Percentiles rank a stretch among this genome's conserved stretches.
Conservation (phyloP, 495 filamentous ascomycete species). For the Tuber umbilicatum region DNA sequence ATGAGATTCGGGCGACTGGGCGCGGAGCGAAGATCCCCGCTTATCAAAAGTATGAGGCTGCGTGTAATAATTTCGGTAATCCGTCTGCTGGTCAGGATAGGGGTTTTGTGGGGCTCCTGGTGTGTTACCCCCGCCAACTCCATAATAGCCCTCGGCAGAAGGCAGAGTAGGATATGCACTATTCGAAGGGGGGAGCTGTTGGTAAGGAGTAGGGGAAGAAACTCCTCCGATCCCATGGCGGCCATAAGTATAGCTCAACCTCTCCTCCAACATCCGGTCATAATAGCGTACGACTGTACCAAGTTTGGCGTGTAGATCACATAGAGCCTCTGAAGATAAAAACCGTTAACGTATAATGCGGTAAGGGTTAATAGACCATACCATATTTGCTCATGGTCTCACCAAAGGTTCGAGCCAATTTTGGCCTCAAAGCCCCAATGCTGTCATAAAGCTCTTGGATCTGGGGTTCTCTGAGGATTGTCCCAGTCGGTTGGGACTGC, state of each 20-base stretch:
- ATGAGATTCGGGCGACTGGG: constrained; percentile 41
- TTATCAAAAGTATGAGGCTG: constrained; percentile 41
- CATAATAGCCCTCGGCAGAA: constrained; percentile 32
- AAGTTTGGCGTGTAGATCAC: constrained; percentile 90
- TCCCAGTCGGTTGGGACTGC: constrained; percentile 91
- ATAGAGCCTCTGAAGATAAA: constrained; percentile 61
- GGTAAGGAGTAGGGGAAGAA: constrained; percentile 32
- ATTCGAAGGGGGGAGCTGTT: constrained; percentile 12
- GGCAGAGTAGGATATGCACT: constrained; percentile 31
- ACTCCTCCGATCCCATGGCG: constrained; percentile 59
- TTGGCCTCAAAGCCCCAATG: constrained; percentile 84
- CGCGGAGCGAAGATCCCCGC: constrained; percentile 37
- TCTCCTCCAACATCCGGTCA: constrained; percentile 94
- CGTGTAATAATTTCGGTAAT: constrained; percentile 42
- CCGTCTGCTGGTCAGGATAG: constrained; percentile 28
- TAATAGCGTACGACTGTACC: constrained; percentile 98
- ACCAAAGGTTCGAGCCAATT: constrained; percentile 90
- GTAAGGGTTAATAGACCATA: constrained; percentile 44
- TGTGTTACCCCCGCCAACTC: constrained; percentile 15
- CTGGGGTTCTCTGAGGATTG: constrained; percentile 88
- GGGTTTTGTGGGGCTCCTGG: constrained; percentile 20
- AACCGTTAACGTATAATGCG: not conserved
- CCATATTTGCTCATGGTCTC: constrained; percentile 99
- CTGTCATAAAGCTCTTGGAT: constrained; percentile 98
- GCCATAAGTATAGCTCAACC: constrained; percentile 83